Conservation (phyloP, 164 flowering plant species). For the Malania oleifera region DNA sequence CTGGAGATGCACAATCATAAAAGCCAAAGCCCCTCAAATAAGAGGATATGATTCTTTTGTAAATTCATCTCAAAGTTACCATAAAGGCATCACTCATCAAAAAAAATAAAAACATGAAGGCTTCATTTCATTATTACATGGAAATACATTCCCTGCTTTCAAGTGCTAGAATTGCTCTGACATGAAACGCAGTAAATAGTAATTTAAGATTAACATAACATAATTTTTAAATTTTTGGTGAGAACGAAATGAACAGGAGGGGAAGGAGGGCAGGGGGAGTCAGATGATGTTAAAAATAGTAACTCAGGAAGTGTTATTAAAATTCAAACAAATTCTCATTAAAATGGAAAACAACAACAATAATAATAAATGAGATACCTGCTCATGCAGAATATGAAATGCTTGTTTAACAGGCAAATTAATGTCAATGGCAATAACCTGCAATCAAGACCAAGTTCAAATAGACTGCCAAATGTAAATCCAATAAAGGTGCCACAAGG, state of each 20-base stretch:
- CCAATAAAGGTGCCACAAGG: constrained; percentile 8
- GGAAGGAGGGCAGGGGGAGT: too few species aligned
- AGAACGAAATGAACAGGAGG: too few species aligned
- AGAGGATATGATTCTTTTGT: neutral
- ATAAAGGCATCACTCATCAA: neutral
- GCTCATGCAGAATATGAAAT: constrained; percentile 84
- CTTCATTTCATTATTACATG: neutral
- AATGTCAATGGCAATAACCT: constrained; percentile 85
- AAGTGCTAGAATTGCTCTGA: neutral
- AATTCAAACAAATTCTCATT: neutral
- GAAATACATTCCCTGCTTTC: neutral
- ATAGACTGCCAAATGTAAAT: constrained; percentile 1
- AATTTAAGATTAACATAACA: too few species aligned
- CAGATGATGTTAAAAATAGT: too few species aligned
- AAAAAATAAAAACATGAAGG: too few species aligned
- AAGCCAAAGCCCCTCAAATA: neutral
- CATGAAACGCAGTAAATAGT: neutral
- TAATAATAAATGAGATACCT: constrained; percentile 56
- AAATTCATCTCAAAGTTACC: neutral
- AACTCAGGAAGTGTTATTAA: neutral
- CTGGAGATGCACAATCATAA: neutral
- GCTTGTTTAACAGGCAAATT: constrained; percentile 91
- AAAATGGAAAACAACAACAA: neutral
- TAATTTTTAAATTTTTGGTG: too few species aligned
- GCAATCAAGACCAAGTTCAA: constrained; percentile 15